Base-by-base conservation (phyloP, 441 rosid species). In the Bocquillonia castaneifolia region DNA sequence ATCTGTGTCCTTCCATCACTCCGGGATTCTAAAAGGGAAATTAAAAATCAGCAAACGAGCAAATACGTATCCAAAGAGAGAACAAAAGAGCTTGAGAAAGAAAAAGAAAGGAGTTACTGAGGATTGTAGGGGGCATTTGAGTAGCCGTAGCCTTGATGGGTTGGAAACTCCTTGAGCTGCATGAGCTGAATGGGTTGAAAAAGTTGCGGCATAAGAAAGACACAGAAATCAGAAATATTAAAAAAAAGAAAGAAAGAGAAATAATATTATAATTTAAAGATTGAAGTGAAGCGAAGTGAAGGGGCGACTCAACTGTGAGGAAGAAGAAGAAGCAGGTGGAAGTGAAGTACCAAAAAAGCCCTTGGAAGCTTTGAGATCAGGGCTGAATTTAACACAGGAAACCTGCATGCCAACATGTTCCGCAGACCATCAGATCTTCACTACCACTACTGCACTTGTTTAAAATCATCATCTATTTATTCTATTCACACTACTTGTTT, bases 71-170 rank as follows among this genome's bases (percentile, higher is more conserved):
- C 39, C 15, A 6, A 10, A 59, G 20, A 26, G 50, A 8, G 10
- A 34, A 36, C 31, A 22, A 17, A n/a, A n/a, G n/a, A 53, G 25
- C 48, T 22, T 10, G 29, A 25, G 12, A 55, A 40, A 13, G 28
- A 63, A 28, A 17, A 18, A 45, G 1, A 67, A 50, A 42, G 22
- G n/a, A 70, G 93, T 78, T 78, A 93, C 99, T 80, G 48, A 66
- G 80, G 66, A 88, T 67, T 8, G 81, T 69, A 14, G 89, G 82
- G 69, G 97, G 97, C 55, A 79, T 72, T 77, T 82, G 80, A 0
- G 91, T 86, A 47, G 96, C 99, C 1, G 90, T 90, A 71, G 97
- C 96, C 81, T 76, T 85, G 82, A 88, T 72, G n/a, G 93, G 87
- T 63, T 83, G 91, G 60, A 85, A 68, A 59, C 74, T 80, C 76